phyloP scores from a whole-genome alignment of 768 basidiomycete species.

The Termitomyces bulborhizus region DNA sequence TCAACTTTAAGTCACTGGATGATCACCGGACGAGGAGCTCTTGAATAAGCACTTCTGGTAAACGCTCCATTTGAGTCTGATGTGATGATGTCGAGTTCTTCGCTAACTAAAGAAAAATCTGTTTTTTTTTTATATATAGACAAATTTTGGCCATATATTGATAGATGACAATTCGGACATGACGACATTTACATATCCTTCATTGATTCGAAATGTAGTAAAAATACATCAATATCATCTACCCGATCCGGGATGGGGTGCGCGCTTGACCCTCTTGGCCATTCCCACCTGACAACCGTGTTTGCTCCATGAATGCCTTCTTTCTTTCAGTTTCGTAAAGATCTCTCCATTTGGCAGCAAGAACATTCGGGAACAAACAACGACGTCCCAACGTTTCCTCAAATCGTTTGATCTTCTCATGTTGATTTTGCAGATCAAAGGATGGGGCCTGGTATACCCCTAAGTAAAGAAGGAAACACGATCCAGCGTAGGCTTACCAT shows the following conservation, averaged over 20 bases:
- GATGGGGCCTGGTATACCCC: slow-evolving; percentile 31
- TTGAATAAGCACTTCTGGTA: too few species aligned
- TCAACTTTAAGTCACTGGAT: neutral
- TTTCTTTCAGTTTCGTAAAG: slow-evolving; percentile 30
- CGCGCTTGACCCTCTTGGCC: slow-evolving; percentile 34
- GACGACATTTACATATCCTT: too few species aligned
- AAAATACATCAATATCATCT: neutral
- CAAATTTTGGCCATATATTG: too few species aligned
- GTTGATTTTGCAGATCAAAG: slow-evolving; percentile 54
- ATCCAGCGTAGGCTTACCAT: slow-evolving; percentile 33
- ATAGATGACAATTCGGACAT: too few species aligned
- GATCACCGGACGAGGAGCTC: too few species aligned
- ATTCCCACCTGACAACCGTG: slow-evolving; percentile 18
- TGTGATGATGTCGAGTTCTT: neutral
- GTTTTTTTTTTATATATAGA: too few species aligned
- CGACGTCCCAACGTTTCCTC: slow-evolving; percentile 44
- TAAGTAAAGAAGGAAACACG: neutral
- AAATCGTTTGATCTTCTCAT: slow-evolving; percentile 56
- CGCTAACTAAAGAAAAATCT: neutral
- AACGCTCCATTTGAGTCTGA: neutral
- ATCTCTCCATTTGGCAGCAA: slow-evolving; percentile 54
- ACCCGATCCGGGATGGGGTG: neutral
- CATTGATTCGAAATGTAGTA: too few species aligned
- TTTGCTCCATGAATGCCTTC: slow-evolving; percentile 23
- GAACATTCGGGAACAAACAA: slow-evolving; percentile 44